Percentiles rank a stretch among this genome's conserved stretches.
These are phyloP conservation scores for Schwanniomyces occidentalis DNA, from an alignment of 805 yeast genomes.

Conservation along the genomic window DNA sequence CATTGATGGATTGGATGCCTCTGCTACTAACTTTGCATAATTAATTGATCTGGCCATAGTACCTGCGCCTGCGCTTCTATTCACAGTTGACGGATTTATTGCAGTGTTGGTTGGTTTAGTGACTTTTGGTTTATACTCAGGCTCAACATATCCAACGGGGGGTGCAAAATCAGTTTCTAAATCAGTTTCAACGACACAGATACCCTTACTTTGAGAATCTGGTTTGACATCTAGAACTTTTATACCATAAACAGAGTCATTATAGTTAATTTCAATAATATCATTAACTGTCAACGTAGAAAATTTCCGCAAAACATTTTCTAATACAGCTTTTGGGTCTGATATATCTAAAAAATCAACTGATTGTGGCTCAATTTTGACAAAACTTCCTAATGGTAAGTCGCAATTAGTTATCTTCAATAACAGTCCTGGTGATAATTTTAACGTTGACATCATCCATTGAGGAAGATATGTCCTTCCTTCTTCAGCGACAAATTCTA, in stretches of 20 bases:
- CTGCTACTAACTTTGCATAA: conserved; percentile 58
- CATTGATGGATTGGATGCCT: conserved; percentile 28
- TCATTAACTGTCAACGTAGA: conserved; percentile 85
- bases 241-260: conserved; percentile 73
- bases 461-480: conserved; percentile 93
- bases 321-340: conserved; percentile 96
- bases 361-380: conserved; percentile 93
- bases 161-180: conserved; percentile 97
- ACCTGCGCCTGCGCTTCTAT: conserved; percentile 50
- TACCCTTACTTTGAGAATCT: conserved; percentile 59
- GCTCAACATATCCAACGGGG: conserved; percentile 97
- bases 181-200: conserved; percentile 96
- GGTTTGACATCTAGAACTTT: conserved; percentile 89
- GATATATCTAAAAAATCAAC: conserved; percentile 89
- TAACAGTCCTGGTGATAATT: conserved; percentile 75
- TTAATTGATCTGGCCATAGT: conserved; percentile 77
- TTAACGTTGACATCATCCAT: conserved; percentile 90
- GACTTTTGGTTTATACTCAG: conserved; percentile 55
- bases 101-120: conserved; percentile 34
- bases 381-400: conserved; percentile 83
- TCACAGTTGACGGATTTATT: conserved; percentile 34
- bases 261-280: conserved; percentile 80
- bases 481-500: conserved; percentile 96
- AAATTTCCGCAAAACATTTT: conserved; percentile 86
- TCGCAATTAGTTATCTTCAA: conserved; percentile 74